Conservation (phyloP, 2,329 filamentous ascomycete genomes). For the Diaporthe helianthi region DNA sequence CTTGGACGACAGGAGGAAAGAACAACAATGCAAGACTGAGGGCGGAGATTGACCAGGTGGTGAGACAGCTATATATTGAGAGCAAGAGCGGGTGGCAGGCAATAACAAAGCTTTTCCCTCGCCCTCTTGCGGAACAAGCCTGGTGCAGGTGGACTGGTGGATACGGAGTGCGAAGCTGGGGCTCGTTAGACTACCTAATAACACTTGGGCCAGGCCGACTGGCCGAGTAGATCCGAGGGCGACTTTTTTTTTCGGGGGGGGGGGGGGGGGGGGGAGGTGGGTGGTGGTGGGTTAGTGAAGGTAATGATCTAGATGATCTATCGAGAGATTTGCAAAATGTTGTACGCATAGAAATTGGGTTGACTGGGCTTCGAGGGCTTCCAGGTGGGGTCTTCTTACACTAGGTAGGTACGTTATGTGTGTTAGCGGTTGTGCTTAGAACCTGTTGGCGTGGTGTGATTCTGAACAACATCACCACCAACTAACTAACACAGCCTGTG, state of each 20-base stretch:
- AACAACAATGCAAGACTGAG: not conserved
- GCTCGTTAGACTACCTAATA: slow-evolving; percentile 27
- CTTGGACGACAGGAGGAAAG: not conserved
- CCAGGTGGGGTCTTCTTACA: slow-evolving; percentile 20
- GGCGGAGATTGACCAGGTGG: not conserved
- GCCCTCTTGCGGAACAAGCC: slow-evolving; percentile 1
- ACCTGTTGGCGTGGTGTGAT: slow-evolving; percentile 13
- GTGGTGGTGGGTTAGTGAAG: slow-evolving; percentile 23
- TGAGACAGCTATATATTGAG: not conserved
- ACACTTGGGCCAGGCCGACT: slow-evolving; percentile 28
- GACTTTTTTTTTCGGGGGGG: too few species aligned
- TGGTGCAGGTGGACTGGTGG: slow-evolving; percentile 25
- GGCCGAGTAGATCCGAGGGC: slow-evolving; percentile 21
- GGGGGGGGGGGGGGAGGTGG: too few species aligned
- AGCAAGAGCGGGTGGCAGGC: not conserved
- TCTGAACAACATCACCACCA: not conserved
- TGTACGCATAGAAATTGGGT: slow-evolving; percentile 33
- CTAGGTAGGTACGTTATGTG: not conserved
- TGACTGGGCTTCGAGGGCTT: too few species aligned
- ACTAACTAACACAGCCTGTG: not conserved
- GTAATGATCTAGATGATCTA: slow-evolving; percentile 28
- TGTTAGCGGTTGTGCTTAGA: not conserved
- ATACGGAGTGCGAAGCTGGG: slow-evolving; percentile 28
- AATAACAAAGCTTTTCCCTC: slow-evolving; percentile 26
- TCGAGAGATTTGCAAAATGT: slow-evolving; percentile 32